Conservation (phyloP, 2,329 filamentous ascomycete species). For the Fusarium musae region DNA sequence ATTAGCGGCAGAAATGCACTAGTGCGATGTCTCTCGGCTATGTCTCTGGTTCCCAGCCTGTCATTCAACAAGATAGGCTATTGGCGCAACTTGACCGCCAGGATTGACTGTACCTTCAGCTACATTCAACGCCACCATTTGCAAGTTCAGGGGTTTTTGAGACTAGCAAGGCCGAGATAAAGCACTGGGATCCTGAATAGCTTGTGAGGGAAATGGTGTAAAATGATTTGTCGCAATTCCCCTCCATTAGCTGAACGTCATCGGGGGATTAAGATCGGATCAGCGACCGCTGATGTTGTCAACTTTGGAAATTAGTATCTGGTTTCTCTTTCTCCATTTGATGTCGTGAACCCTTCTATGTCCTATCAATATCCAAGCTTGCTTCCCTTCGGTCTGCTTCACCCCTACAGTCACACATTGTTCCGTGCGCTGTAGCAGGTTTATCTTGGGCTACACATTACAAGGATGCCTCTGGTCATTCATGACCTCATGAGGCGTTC, state of each 20-base stretch:
- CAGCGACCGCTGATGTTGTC: neutral
- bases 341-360: accelerated
- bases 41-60: neutral
- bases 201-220: neutral
- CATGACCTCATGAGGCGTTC: neutral
- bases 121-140: neutral
- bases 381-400: neutral
- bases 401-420: neutral
- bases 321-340: neutral
- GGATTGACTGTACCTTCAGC: neutral
- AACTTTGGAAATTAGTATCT: neutral
- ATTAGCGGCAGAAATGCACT: neutral
- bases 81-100: neutral
- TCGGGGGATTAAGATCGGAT: neutral
- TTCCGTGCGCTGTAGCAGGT: neutral
- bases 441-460: accelerated
- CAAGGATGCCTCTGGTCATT: neutral
- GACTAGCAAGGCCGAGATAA: neutral
- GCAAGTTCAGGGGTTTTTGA: neutral
- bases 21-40: neutral
- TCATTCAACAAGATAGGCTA: neutral
- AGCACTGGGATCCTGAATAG: neutral
- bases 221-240: neutral
- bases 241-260: neutral
- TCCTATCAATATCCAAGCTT: neutral